Percentiles rank a stretch among this genome's conserved stretches.
Conservation (phyloP, 1,284 basidiomycete species). For the Ceraceosorus guamensis region DNA sequence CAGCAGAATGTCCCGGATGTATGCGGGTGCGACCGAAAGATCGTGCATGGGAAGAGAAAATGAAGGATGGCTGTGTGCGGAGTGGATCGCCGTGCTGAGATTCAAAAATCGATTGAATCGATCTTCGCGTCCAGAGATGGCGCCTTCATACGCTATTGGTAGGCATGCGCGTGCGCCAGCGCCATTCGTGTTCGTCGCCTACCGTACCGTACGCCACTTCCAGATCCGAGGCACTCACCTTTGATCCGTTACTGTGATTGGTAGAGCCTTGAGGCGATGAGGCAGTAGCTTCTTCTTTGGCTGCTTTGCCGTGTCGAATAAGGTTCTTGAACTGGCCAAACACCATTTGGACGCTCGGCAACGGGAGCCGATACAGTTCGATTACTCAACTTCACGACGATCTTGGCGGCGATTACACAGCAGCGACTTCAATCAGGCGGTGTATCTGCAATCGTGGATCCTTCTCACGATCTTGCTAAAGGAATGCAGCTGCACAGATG, state of each 20-base stretch:
- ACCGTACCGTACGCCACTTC: conserved; percentile 2
- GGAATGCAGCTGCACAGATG: no score
- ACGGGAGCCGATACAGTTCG: no score
- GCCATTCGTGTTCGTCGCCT: neutral
- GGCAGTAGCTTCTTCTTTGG: neutral
- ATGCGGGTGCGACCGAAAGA: neutral
- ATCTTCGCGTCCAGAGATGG: no score
- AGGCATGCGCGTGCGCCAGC: neutral
- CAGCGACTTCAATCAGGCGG: no score
- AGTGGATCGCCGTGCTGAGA: no score
- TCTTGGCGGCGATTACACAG: no score
- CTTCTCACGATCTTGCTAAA: no score
- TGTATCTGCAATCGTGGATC: no score
- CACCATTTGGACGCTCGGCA: conserved; percentile 1
- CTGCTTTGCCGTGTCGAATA: conserved; percentile 43
- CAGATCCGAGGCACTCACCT: conserved; percentile 10
- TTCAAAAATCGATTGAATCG: no score
- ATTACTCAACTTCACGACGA: no score
- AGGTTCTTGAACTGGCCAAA: conserved; percentile 41
- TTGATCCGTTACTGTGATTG: conserved; percentile 14
- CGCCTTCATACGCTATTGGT: neutral
- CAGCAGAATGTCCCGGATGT: neutral
- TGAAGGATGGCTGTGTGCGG: neutral
- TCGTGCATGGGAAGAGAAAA: neutral
- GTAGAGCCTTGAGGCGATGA: conserved; percentile 5